Base-by-base conservation (phyloP, 139 green algal genomes). In the Pseudopediastrum boryanum region DNA sequence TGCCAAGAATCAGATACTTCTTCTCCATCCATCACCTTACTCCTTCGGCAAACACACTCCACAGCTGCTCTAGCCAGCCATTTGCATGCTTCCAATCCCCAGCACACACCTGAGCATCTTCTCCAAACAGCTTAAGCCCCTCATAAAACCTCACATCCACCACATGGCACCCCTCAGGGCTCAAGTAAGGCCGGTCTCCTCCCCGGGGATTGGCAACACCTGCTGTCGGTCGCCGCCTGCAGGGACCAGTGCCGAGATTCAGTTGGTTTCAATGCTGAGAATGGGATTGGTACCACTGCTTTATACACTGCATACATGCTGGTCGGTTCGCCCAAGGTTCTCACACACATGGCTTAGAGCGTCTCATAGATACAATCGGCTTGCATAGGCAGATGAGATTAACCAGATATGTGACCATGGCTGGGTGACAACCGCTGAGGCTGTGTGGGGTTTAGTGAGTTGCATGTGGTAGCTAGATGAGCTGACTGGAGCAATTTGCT, bases 151-250 rank as follows among this genome's bases (percentile, higher is more conserved):
- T 59, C 6, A 93, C 54, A 35, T 93, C 88, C 8, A 91, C 62
- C 31, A 93, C 85, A 61, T 84, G 86, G 31, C 80, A 65, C 13
- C 93, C 93, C 81, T 95, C 91, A 0, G 84, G 88, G 41, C 77
- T 88, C 42, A 90, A 68, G 48, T 95, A 97, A 9, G 92, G 94
- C 72, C 93, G 88, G 75, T 94, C 79, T 58, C 88, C 88, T 21
- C 88, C 88, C 0, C 83, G 71, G 0, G 88, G 88, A 77, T 84
- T 81, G 29, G 80, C 68, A 43, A 66, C 69, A 10, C 79, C 80
- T 23, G 58, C 61, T 1, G 71, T 58, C 4, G 83, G 74, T 6
- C 86, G 84, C 36, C 86, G 52, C 83, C 86, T 89, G 36, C 71
- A 62, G 4, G 61, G n/a, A 42, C 35, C 4, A 8, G 13, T 46